These are phyloP conservation scores for Thermomucor indicae-seudaticae DNA, from an alignment of 371 early-diverging fungal genomes.

Conservation along the genomic window DNA sequence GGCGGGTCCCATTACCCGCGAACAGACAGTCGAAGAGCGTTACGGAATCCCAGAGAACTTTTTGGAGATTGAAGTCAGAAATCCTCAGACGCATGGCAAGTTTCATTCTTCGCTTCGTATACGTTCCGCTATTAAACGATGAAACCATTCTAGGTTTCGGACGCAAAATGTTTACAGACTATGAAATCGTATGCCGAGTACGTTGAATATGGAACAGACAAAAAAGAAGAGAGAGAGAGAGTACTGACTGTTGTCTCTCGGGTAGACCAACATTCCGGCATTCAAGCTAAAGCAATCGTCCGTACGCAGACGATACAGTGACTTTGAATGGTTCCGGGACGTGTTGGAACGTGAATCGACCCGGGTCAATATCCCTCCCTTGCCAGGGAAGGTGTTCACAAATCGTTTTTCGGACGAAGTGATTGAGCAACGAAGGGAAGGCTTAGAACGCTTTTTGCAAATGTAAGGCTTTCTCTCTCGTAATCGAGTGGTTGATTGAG, in stretches of 20 bases:
- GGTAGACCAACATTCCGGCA: slow-evolving; percentile 95
- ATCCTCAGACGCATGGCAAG: slow-evolving; percentile 85
- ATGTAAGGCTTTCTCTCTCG: slow-evolving; percentile 60
- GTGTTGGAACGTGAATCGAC: slow-evolving; percentile 87
- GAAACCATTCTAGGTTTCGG: slow-evolving; percentile 76
- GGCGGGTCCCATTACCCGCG: slow-evolving; percentile 58
- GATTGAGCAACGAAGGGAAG: slow-evolving; percentile 88
- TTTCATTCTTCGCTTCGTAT: background rate
- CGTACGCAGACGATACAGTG: slow-evolving; percentile 94
- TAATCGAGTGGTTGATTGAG: too few relatives aligned
- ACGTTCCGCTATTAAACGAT: too few relatives aligned
- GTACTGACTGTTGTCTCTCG: slow-evolving; percentile 3
- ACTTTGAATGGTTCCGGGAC: slow-evolving; percentile 98
- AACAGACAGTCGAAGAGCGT: slow-evolving; percentile 85
- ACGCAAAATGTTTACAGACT: slow-evolving; percentile 92
- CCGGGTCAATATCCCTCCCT: slow-evolving; percentile 91
- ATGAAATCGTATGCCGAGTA: slow-evolving; percentile 91
- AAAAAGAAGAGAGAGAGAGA: background rate
- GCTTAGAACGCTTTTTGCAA: slow-evolving; percentile 93
- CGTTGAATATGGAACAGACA: slow-evolving; percentile 16
- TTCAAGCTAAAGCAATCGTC: slow-evolving; percentile 85
- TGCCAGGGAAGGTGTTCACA: slow-evolving; percentile 96
- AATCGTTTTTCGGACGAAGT: slow-evolving; percentile 94
- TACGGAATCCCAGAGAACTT: slow-evolving; percentile 97
- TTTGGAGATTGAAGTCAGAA: slow-evolving; percentile 92